Evolutionary conservation across 139 green algal genomes (phyloP).

Genomic region (Auxenochlorella protothecoides): DNA sequence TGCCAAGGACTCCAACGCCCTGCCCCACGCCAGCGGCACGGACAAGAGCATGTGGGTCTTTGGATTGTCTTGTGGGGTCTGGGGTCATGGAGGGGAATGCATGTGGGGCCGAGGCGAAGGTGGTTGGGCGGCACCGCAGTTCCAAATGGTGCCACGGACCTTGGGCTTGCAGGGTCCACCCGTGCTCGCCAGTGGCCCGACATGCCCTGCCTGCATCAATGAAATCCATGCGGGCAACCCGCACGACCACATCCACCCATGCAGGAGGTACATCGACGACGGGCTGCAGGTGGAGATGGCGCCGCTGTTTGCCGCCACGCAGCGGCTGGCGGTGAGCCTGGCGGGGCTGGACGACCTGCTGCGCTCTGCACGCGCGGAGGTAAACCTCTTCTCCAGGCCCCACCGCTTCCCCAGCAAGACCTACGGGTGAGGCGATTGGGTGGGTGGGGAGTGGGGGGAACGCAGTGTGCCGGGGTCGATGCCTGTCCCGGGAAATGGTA

Average conservation of each 20-base stretch:
- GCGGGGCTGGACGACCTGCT: constrained; percentile 9
- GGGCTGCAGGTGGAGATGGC: constrained; percentile 4
- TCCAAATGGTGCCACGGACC: too few species aligned
- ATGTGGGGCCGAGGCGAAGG: too few species aligned
- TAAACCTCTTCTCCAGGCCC: background rate
- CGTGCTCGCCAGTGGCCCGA: too few species aligned
- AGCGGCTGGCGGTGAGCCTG: constrained; percentile 1
- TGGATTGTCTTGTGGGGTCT: background rate
- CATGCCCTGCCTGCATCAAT: background rate
- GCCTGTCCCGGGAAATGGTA: background rate
- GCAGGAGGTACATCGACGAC: constrained; percentile 15
- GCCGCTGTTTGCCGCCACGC: background rate
- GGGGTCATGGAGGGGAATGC: too few species aligned
- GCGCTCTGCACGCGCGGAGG: constrained; percentile 1
- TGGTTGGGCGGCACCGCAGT: too few species aligned
- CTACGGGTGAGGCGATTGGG: constrained; percentile 8
- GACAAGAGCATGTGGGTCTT: background rate
- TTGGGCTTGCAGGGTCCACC: too few species aligned
- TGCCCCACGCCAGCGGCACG: background rate
- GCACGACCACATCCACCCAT: background rate
- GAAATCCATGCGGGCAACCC: too few species aligned
- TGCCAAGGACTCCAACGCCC: background rate
- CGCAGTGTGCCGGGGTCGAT: background rate
- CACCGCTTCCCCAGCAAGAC: constrained; percentile 15
- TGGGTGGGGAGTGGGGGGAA: background rate